Evolutionary conservation across 2,329 filamentous ascomycete species (phyloP).

Genomic region (Thielaviopsis ethacetica): DNA sequence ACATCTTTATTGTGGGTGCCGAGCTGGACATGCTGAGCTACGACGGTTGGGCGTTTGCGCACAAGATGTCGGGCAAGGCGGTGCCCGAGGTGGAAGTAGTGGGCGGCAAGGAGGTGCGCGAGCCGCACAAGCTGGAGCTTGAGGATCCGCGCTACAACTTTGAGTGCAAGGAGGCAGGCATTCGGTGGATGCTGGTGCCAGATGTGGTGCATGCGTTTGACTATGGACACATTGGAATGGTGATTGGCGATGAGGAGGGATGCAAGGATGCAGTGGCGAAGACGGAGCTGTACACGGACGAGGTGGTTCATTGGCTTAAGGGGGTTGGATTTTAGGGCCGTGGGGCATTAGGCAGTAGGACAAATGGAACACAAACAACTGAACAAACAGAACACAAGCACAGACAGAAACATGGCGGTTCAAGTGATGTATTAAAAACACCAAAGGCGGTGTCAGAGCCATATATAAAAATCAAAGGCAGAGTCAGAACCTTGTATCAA

Average conservation of each 20-base stretch:
- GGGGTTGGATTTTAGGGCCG: too few relatives aligned
- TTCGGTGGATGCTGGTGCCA: constrained; percentile 27
- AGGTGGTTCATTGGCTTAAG: constrained; percentile 18
- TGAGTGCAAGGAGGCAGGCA: constrained; percentile 17
- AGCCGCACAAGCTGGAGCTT: constrained; percentile 14
- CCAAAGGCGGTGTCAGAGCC: too few relatives aligned
- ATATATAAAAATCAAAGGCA: too few relatives aligned
- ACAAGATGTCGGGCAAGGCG: constrained; percentile 13
- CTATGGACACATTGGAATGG: constrained; percentile 16
- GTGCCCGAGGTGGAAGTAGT: background rate
- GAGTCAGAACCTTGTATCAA: too few relatives aligned
- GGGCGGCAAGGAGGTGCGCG: constrained; percentile 12
- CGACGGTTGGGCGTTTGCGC: constrained; percentile 14
- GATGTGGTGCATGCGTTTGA: constrained; percentile 27
- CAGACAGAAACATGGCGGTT: background rate
- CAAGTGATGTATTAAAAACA: too few relatives aligned
- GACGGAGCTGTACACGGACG: constrained; percentile 17
- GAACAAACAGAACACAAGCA: background rate
- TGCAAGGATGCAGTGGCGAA: constrained; percentile 18
- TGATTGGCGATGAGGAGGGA: constrained; percentile 18
- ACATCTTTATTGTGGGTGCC: constrained; percentile 22
- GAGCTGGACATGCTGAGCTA: constrained; percentile 22
- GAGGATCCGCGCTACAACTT: constrained; percentile 22
- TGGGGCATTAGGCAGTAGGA: too few relatives aligned
- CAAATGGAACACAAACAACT: too few relatives aligned